These are phyloP conservation scores for Tolypocladium sp. DNA, from an alignment of 2,329 filamentous ascomycete genomes.

Conservation along the genomic window DNA sequence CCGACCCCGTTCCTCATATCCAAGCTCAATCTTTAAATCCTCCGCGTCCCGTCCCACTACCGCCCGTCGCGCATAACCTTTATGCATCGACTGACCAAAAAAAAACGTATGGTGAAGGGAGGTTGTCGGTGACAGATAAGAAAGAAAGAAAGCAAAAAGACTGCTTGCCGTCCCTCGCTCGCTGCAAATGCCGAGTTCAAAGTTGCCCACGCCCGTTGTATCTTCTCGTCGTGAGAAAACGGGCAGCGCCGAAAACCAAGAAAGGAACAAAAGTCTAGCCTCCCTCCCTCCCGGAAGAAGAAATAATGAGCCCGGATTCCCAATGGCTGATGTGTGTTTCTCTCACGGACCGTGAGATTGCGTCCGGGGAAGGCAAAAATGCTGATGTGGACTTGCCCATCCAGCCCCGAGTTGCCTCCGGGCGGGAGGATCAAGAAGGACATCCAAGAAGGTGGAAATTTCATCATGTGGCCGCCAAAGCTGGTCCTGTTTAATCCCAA, in stretches of 20 bases:
- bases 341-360: neutral
- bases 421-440: neutral
- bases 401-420: neutral
- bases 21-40: neutral
- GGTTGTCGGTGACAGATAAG: neutral
- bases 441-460: neutral
- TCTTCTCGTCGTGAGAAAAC: neutral
- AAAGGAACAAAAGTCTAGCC: neutral
- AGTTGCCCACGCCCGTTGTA: neutral
- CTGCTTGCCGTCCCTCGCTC: neutral
- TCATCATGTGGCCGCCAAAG: neutral
- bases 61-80: neutral
- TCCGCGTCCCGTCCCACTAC: neutral
- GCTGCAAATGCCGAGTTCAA: neutral
- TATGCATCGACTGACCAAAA: neutral
- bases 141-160: neutral
- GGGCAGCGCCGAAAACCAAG: neutral
- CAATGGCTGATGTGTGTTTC: neutral
- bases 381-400: neutral
- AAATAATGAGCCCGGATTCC: neutral
- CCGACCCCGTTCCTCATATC: neutral
- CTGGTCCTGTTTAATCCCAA: slow-evolving; percentile 4
- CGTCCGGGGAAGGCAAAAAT: neutral
- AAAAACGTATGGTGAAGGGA: neutral
- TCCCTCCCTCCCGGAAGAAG: neutral